Percentiles rank a stretch among this genome's conserved stretches.
Conservation (phyloP, 345 rosid genomes). For the Moricandia arvensis region DNA sequence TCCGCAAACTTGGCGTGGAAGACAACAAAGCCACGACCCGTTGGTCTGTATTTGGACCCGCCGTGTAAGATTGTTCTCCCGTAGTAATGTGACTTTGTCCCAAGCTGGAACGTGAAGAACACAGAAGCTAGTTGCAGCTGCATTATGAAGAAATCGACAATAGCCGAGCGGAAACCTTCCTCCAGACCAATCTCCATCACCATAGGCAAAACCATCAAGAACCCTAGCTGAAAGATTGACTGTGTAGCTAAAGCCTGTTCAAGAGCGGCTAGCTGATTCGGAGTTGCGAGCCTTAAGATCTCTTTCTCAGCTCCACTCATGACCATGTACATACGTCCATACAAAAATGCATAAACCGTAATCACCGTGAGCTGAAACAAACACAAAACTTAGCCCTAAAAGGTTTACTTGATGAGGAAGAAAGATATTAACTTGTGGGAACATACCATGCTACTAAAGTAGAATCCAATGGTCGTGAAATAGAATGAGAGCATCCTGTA, state of each 20-base stretch:
- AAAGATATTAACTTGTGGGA: not conserved
- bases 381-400: not conserved
- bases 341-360: slow-evolving; percentile 78
- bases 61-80: slow-evolving; percentile 96
- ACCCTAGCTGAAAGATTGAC: slow-evolving; percentile 83
- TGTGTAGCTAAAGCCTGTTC: slow-evolving; percentile 83
- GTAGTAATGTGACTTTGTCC: slow-evolving; percentile 82
- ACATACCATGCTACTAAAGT: slow-evolving; percentile 88
- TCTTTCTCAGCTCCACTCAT: slow-evolving; percentile 85
- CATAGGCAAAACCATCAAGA: slow-evolving; percentile 81
- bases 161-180: slow-evolving; percentile 85
- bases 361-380: slow-evolving; percentile 77
- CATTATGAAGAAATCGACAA: slow-evolving; percentile 85
- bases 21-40: slow-evolving; percentile 88
- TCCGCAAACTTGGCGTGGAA: slow-evolving; percentile 87
- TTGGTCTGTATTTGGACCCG: slow-evolving; percentile 80
- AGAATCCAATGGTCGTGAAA: slow-evolving; percentile 94
- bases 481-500: slow-evolving; percentile 96
- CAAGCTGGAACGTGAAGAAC: slow-evolving; percentile 96
- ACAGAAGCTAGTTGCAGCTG: slow-evolving; percentile 93
- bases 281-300: slow-evolving; percentile 49
- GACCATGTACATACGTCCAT: slow-evolving; percentile 91
- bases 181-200: slow-evolving; percentile 93
- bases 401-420: not conserved
- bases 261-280: slow-evolving; percentile 65